Conservation (phyloP, 2,329 filamentous ascomycete genomes). For the Stagonosporopsis cucurbitacearum region DNA sequence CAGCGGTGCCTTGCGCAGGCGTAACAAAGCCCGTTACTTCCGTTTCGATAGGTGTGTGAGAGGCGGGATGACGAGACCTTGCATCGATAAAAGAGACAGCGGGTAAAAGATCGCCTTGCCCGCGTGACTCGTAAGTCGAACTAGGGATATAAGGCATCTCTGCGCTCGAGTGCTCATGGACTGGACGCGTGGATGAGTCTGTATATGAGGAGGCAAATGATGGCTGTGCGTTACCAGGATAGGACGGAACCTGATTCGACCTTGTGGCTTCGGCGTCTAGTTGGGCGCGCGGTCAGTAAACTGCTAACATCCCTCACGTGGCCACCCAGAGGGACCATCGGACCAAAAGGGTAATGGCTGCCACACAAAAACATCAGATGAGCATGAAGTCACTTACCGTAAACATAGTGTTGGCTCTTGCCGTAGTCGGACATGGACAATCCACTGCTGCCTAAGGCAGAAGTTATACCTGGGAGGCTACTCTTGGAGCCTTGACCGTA, state of each 20-base stretch:
- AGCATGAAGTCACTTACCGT: conserved; percentile 69
- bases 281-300: conserved; percentile 55
- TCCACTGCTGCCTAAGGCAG: conserved; percentile 52
- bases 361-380: conserved; percentile 48
- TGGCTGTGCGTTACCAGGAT: conserved; percentile 57
- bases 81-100: conserved; percentile 64
- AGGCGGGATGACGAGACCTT: conserved; percentile 60
- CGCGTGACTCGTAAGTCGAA: conserved; percentile 58
- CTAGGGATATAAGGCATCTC: conserved; percentile 55
- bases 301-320: conserved; percentile 47
- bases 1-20: conserved; percentile 71
- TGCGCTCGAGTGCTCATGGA: conserved; percentile 56
- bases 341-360: conserved; percentile 47
- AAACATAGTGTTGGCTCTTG: conserved; percentile 78
- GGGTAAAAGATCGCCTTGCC: conserved; percentile 48
- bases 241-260: conserved; percentile 63
- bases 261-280: conserved; percentile 67
- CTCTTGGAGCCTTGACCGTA: conserved; percentile 41
- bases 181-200: conserved; percentile 57
- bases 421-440: conserved; percentile 83
- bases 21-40: conserved; percentile 68
- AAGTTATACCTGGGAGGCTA: conserved; percentile 60
- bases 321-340: conserved; percentile 43
- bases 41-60: conserved; percentile 55
- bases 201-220: conserved; percentile 58